Base-by-base conservation (phyloP, 1,284 basidiomycete species). In the Rhodotorula sp. region DNA sequence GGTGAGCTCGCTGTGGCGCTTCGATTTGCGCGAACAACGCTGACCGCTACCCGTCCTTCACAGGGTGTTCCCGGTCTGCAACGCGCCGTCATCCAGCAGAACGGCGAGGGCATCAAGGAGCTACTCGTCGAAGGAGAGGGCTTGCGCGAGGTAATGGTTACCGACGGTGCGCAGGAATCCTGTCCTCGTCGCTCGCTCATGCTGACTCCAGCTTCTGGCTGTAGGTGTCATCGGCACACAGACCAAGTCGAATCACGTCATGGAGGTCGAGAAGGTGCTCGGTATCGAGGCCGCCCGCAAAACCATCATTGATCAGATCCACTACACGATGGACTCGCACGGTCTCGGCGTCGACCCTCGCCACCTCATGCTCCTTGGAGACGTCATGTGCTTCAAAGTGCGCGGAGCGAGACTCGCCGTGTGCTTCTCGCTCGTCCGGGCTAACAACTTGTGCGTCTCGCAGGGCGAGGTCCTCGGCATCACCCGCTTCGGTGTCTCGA, bases 291-390 rank as follows among this genome's bases (percentile, higher is more conserved):
- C 96, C 3, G 95, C 96, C 11, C 87, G 96, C 71, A 85, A 86
- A 69, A 96, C 94, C 8, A 96, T 99, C 80, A 90, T 97, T 82
- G 91, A 95, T 79, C 94, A 99, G 81, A 97, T 99, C 77, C 91
- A 97, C 80, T 91, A 91, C 79, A 99, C 94, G 7, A 99, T 99
- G 96, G 87, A 88, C 74, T 90, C 89, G 64, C 96, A 99, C 83
- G 94, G 94, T 76, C 95, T 99, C 91, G 94, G 89, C 70, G 98
- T 99, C 78, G 96, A 99, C 81, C 95, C 95, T 68, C 90, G 96
- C 66, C 96, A 99, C 82, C 92, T 99, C 77, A 98, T 98, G 93
- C 83, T 99, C 61, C 86, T 99, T 19, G 96, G 94, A 58, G 96
- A 99, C 80, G 93, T 98, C 70, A 99, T 99, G 96, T 89, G 89